Base-by-base conservation (phyloP, 495 filamentous ascomycete species). In the Hyaloscypha hepaticicola region DNA sequence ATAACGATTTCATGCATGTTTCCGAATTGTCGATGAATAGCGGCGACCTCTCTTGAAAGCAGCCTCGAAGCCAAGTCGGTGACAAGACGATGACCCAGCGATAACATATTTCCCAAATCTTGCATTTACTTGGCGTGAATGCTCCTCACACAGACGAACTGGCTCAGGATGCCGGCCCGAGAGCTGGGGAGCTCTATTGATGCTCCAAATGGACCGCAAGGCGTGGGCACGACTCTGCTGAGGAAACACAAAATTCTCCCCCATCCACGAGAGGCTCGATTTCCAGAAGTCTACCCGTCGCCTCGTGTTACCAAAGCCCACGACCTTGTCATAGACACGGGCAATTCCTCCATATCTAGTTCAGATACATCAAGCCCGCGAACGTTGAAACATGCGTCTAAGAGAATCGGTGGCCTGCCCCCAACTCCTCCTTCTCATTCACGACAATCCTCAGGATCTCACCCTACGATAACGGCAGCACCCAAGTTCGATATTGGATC, bases 361-460 rank as follows among this genome's bases (percentile, higher is more conserved):
- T 70, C 60, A 57, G 69, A 61, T 64, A 61, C 63, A 57, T 59
- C 63, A 59, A 64, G 50, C 63, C 73, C 65, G 58, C 68, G 60
- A 61, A 73, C 62, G 51, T 68, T 72, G 25, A 78, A 73, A 56
- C 77, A 75, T 61, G 70, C 72, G 21, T 53, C 75, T 31, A 74
- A 65, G 50, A 70, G 73, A 52, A 64, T 73, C 29, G 70, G 65
- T 21, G 68, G 60, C 60, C 78, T 78, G 5, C 83, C 83, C 51
- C 82, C 83, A 25, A 84, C 83, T 14, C 83, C 83, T 53, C 82
- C 82, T 3, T 75, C 80, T 48, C 82, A 83, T 64, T 84, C 81
- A 9, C 76, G 81, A 53, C 77, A 77, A 21, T 81, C 80, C 9
- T 84, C 82, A 0, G 75, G 75, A 27, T 77, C 69, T 69, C 75